phyloP scores from a whole-genome alignment of 768 basidiomycete species.

The Fomitopsis pulvina region DNA sequence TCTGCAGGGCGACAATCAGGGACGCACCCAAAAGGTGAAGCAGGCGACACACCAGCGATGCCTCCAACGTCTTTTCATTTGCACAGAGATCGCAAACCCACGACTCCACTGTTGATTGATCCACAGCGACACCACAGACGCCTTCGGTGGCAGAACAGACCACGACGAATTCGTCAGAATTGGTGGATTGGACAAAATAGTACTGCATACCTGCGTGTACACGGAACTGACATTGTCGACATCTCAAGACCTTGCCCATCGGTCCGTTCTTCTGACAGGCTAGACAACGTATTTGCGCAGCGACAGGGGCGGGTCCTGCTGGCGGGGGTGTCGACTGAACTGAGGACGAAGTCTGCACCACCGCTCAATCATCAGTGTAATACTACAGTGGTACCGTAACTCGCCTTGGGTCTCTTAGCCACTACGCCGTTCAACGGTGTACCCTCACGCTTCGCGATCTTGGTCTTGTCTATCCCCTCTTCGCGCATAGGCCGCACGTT shows the following conservation, averaged over 20 bases:
- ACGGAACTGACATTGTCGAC: conserved; percentile 71
- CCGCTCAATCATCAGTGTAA: background rate
- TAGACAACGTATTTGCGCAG: conserved; percentile 65
- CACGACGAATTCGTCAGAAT: background rate
- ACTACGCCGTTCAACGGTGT: conserved; percentile 42
- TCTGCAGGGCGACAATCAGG: conserved; percentile 35
- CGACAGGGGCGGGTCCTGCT: conserved; percentile 29
- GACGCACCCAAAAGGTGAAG: background rate
- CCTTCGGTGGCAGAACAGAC: no score
- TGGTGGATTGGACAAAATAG: background rate
- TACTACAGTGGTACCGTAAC: conserved; percentile 3
- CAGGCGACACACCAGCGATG: conserved; percentile 56
- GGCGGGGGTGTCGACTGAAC: conserved; percentile 64
- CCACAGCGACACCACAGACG: conserved; percentile 61
- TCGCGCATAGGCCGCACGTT: conserved; percentile 70
- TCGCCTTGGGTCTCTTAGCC: conserved; percentile 63
- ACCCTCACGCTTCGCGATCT: conserved; percentile 49
- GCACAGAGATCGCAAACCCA: conserved; percentile 89
- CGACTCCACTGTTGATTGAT: conserved; percentile 54
- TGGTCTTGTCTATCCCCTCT: conserved; percentile 38
- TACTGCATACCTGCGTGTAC: conserved; percentile 64
- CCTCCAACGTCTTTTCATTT: conserved; percentile 77
- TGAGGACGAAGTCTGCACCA: conserved; percentile 29
- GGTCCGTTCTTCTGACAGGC: conserved; percentile 74
- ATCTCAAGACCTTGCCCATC: conserved; percentile 71